phyloP scores from a whole-genome alignment of 2,329 filamentous ascomycete species.

The Fusarium albidum region DNA sequence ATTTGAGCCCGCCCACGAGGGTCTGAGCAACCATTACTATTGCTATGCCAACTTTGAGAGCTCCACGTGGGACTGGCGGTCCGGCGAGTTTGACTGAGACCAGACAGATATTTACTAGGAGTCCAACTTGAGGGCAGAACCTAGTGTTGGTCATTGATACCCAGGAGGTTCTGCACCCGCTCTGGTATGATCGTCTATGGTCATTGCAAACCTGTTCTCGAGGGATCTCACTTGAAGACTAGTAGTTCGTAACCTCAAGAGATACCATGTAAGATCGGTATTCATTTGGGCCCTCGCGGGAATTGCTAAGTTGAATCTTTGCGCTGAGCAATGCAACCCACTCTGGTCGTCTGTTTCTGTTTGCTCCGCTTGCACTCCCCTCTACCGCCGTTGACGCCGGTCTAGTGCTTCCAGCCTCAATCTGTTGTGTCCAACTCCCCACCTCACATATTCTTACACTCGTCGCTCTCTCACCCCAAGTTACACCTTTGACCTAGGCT shows the following conservation, averaged over 20 bases:
- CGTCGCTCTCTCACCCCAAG: neutral
- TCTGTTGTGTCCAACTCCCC: neutral
- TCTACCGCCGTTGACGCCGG: slow-evolving; percentile 23
- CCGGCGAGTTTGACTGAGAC: slow-evolving; percentile 23
- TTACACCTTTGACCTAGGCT: slow-evolving; percentile 45
- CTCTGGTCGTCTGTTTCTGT: slow-evolving; percentile 13
- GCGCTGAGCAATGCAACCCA: slow-evolving; percentile 34
- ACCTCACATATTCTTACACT: neutral
- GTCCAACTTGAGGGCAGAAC: too few species aligned
- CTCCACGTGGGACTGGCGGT: slow-evolving; percentile 55
- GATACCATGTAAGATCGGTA: slow-evolving; percentile 6
- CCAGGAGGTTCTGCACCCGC: too few species aligned
- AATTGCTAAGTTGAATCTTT: slow-evolving; percentile 26
- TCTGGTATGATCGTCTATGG: too few species aligned
- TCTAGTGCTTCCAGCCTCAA: neutral
- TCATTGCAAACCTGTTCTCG: too few species aligned
- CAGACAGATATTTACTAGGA: too few species aligned
- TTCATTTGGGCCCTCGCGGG: slow-evolving; percentile 1
- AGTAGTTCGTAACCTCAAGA: neutral
- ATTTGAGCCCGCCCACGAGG: slow-evolving; percentile 74
- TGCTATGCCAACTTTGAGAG: slow-evolving; percentile 83
- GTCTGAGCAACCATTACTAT: slow-evolving; percentile 81
- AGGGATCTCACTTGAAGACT: neutral
- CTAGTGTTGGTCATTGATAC: too few species aligned
- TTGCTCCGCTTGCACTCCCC: slow-evolving; percentile 4